phyloP scores from a whole-genome alignment of 305 asterid genomes.

The Fraxinus greggii region DNA sequence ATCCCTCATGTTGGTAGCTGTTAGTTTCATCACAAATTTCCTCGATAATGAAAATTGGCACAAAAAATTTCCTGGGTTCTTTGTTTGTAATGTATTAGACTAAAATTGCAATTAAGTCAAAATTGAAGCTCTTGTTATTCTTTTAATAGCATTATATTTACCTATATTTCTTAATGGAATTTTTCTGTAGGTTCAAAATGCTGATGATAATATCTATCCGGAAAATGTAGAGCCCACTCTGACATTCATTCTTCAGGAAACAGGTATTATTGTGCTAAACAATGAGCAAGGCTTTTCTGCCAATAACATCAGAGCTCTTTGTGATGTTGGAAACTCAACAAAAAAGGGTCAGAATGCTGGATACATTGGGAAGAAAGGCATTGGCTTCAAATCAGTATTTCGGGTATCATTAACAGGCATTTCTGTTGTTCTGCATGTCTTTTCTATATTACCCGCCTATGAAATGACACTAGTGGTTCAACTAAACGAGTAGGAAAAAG shows the following conservation, averaged over 20 bases:
- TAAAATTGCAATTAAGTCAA: not conserved
- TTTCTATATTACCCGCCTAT: slow-evolving; percentile 23
- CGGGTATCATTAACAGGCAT: slow-evolving; percentile 49
- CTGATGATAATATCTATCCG: slow-evolving; percentile 86
- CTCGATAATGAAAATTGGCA: not conserved
- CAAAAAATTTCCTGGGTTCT: not conserved
- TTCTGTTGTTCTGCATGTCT: not conserved
- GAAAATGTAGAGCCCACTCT: slow-evolving; percentile 78
- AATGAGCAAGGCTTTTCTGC: slow-evolving; percentile 85
- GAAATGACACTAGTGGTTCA: not conserved
- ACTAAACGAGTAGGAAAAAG: not conserved
- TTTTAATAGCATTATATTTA: not conserved
- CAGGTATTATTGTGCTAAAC: slow-evolving; percentile 68
- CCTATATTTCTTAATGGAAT: slow-evolving; percentile 24
- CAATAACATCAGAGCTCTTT: slow-evolving; percentile 78
- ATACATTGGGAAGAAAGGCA: slow-evolving; percentile 98
- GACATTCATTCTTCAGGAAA: slow-evolving; percentile 75
- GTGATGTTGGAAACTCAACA: slow-evolving; percentile 96
- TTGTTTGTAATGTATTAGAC: not conserved
- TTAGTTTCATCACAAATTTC: not conserved
- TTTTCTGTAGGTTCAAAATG: slow-evolving; percentile 83
- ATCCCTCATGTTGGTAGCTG: not conserved
- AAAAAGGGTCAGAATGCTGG: slow-evolving; percentile 68
- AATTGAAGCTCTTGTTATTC: not conserved
- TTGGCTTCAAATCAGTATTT: slow-evolving; percentile 97